Conservation (phyloP, 768 basidiomycete species). For the Tricholoma furcatifolium region DNA sequence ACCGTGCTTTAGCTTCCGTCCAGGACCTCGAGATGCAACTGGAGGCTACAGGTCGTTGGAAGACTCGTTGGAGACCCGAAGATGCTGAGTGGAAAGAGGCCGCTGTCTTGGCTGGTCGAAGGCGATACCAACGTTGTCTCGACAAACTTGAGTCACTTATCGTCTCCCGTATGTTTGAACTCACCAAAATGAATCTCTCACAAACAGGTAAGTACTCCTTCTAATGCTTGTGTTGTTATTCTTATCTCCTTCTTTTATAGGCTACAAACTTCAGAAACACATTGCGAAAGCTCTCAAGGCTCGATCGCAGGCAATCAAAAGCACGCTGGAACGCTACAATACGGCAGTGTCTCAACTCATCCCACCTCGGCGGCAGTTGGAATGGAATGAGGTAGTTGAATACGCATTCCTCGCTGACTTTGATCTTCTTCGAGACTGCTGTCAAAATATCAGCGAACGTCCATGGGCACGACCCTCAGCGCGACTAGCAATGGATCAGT, state of each 20-base stretch:
- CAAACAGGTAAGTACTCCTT: constrained; percentile 26
- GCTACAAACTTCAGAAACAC: constrained; percentile 13
- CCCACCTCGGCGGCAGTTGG: constrained; percentile 12
- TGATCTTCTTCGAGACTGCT: constrained; percentile 14
- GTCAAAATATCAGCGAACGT: constrained; percentile 10
- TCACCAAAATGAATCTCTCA: constrained; percentile 25
- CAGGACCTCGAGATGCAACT: constrained; percentile 15
- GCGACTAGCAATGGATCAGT: constrained; percentile 14
- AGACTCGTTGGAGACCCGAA: constrained; percentile 11
- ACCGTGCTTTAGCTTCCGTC: neutral
- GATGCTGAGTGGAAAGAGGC: constrained; percentile 9
- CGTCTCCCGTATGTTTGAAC: constrained; percentile 22
- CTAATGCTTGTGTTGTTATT: neutral
- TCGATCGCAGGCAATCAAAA: constrained; percentile 18
- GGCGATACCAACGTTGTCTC: constrained; percentile 15
- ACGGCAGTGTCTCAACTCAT: constrained; percentile 15
- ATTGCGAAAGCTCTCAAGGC: constrained; percentile 8
- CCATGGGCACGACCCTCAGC: constrained; percentile 15
- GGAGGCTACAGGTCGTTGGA: too few species aligned
- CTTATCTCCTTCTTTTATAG: neutral
- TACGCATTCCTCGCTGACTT: constrained; percentile 19
- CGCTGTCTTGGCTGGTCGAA: neutral
- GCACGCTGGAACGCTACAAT: constrained; percentile 19
- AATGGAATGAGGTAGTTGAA: constrained; percentile 21
- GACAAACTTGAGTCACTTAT: constrained; percentile 21